Evolutionary conservation across 176 grass and related monocot genomes (phyloP).

Genomic region (Eleusine indica): DNA sequence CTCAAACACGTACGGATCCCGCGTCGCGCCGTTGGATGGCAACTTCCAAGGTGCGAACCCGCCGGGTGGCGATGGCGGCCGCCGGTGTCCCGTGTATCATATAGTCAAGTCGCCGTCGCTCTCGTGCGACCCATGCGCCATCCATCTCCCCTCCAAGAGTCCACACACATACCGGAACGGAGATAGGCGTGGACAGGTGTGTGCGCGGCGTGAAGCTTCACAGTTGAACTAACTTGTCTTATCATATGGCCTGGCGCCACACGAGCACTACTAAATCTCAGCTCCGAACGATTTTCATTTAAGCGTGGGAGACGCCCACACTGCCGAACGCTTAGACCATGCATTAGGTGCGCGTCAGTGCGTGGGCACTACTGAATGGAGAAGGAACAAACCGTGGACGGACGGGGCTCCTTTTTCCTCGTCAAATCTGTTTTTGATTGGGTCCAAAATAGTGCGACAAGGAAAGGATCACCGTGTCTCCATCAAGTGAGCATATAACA

Average conservation of each 20-base stretch:
- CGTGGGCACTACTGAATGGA: not conserved
- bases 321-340: not conserved
- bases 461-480: not conserved
- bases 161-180: not conserved
- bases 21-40: not conserved
- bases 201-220: not conserved
- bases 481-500: not conserved
- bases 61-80: not conserved
- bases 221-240: not conserved
- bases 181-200: not conserved
- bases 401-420: not conserved
- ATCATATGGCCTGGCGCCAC: not conserved
- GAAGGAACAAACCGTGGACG: not conserved
- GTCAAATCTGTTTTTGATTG: not conserved
- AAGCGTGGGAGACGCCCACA: not conserved
- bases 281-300: constrained; percentile 2
- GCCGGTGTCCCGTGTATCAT: not conserved
- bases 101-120: constrained; percentile 5
- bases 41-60: constrained; percentile 2
- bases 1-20: not conserved
- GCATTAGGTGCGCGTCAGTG: not conserved
- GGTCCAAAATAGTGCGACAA: not conserved
- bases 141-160: not conserved
- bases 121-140: not conserved
- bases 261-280: not conserved